Conservation (phyloP, 768 basidiomycete genomes). For the Gymnopilus dilepis region DNA sequence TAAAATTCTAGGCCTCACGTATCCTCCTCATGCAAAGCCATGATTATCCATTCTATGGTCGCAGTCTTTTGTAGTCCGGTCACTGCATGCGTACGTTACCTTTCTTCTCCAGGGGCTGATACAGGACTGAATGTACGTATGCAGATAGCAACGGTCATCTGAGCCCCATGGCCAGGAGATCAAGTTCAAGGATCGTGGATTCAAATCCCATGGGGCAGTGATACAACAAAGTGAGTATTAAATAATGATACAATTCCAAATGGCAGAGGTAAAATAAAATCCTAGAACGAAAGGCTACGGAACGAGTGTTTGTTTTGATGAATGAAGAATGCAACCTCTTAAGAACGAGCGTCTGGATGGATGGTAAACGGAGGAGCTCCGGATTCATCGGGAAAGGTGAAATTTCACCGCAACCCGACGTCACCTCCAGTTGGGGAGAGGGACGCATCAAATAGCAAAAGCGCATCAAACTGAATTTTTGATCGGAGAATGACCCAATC, state of each 20-base stretch:
- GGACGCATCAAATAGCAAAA: background rate
- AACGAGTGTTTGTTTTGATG: background rate
- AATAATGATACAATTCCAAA: slow-evolving; percentile 3
- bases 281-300: background rate
- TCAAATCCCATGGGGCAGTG: background rate
- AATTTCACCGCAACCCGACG: background rate
- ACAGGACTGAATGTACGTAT: background rate
- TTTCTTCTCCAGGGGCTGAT: background rate
- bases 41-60: too few relatives aligned
- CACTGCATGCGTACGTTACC: background rate
- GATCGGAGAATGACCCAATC: background rate
- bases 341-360: background rate
- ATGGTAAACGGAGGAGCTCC: background rate
- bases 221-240: slow-evolving; percentile 1
- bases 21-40: too few relatives aligned
- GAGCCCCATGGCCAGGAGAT: background rate
- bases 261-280: background rate
- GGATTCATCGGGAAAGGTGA: background rate
- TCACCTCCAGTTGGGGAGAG: background rate
- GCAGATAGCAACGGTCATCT: background rate
- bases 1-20: too few relatives aligned
- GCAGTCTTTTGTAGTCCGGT: too few relatives aligned
- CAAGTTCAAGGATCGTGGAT: background rate
- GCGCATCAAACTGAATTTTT: background rate
- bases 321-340: background rate